Evolutionary conservation across 257 asterid species (phyloP).

Genomic region (Oldenlandia corymbosa): DNA sequence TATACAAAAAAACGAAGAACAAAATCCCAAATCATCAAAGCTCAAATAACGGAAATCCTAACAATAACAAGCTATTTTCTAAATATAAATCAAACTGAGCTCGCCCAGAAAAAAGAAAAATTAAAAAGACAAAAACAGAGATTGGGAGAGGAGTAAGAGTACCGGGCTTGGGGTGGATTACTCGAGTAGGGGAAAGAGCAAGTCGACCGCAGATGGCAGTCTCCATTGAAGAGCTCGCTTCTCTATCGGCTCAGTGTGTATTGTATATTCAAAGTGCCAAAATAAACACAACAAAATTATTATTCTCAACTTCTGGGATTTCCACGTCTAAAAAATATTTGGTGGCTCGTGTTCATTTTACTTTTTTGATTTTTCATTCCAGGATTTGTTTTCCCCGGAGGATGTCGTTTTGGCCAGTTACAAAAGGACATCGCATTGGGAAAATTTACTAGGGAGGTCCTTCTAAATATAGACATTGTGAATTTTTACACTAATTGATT

Average conservation of each 20-base stretch:
- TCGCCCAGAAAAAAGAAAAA: too few species aligned
- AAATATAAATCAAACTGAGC: not conserved
- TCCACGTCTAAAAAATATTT: not conserved
- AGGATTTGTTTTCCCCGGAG: too few species aligned
- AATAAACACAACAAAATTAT: not conserved
- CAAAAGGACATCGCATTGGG: too few species aligned
- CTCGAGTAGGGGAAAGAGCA: slow-evolving; percentile 53
- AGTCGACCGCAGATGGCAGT: slow-evolving; percentile 61
- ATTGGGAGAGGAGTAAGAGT: slow-evolving; percentile 3
- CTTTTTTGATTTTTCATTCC: slow-evolving; percentile 15
- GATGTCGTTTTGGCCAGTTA: too few species aligned
- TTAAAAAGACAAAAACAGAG: too few species aligned
- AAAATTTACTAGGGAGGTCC: too few species aligned
- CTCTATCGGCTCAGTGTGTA: not conserved
- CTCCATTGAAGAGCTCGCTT: slow-evolving; percentile 38
- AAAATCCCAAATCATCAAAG: not conserved
- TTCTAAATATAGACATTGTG: too few species aligned
- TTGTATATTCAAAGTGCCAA: not conserved
- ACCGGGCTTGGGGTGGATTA: slow-evolving; percentile 52
- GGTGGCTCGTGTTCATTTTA: slow-evolving; percentile 14
- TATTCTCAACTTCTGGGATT: not conserved
- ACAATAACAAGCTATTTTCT: not conserved
- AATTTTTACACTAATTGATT: too few species aligned
- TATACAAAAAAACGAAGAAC: not conserved
- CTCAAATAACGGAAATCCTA: not conserved